Conservation (phyloP, 2,329 filamentous ascomycete species). For the Thielaviopsis populi region DNA sequence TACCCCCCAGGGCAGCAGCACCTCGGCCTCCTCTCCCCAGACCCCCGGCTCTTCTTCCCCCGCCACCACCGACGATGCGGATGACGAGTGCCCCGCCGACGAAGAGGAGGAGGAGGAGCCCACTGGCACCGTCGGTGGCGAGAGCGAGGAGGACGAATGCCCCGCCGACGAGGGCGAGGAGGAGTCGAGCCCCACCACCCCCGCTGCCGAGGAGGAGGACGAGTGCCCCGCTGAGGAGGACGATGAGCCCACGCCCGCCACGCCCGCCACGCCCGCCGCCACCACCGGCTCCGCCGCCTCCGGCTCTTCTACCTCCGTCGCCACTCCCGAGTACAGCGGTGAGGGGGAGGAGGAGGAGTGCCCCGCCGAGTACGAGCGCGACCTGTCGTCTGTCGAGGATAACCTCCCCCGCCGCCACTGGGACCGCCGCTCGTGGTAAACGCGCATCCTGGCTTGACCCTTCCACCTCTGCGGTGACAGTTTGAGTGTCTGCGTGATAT, state of each 20-base stretch:
- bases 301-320: not conserved
- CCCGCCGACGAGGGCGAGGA: constrained; percentile 6
- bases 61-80: not conserved
- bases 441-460: not conserved
- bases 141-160: constrained; percentile 9
- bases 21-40: not conserved
- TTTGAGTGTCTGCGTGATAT: not conserved
- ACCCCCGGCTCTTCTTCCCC: not conserved
- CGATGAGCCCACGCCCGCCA: not conserved
- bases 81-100: not conserved
- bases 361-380: constrained; percentile 10
- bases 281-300: not conserved
- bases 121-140: not conserved
- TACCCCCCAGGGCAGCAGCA: not conserved
- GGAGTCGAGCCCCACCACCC: not conserved
- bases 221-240: constrained; percentile 4
- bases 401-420: constrained; percentile 10
- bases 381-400: constrained; percentile 8
- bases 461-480: not conserved
- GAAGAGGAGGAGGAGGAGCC: constrained; percentile 8
- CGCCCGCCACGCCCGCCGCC: not conserved
- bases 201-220: not conserved
- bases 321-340: not conserved
- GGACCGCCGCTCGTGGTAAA: constrained; percentile 16
- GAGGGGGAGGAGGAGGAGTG: constrained; percentile 8